Evolutionary conservation across 2,329 filamentous ascomycete genomes (phyloP).

Genomic region (Monosporascus ibericus): DNA sequence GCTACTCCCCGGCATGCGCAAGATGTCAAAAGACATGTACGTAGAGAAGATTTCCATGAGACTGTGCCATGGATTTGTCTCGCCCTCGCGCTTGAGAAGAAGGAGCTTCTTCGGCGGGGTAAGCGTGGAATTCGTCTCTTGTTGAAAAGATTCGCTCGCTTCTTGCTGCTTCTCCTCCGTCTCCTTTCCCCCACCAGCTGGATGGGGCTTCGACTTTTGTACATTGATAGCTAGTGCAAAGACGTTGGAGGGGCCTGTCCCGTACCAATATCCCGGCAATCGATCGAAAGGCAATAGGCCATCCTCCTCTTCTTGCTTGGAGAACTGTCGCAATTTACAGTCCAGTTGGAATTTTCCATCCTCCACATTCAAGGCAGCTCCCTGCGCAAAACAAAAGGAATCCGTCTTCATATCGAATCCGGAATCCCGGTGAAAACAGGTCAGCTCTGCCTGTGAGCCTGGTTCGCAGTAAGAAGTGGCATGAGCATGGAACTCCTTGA

Average conservation of each 20-base stretch:
- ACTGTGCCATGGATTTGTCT: constrained; percentile 27
- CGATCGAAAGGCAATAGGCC: constrained; percentile 2
- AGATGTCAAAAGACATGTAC: constrained; percentile 26
- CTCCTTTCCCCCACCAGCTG: not conserved
- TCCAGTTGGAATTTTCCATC: constrained; percentile 2
- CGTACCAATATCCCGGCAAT: constrained; percentile 8
- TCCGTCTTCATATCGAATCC: constrained; percentile 4
- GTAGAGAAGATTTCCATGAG: constrained; percentile 30
- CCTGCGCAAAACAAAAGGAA: constrained; percentile 6
- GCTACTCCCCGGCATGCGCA: constrained; percentile 20
- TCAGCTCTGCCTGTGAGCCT: not conserved
- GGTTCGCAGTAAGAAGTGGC: constrained; percentile 3
- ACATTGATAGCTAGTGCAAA: constrained; percentile 4
- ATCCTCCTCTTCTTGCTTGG: constrained; percentile 1
- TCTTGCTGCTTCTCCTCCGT: not conserved
- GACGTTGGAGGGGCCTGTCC: constrained; percentile 3
- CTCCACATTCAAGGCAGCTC: constrained; percentile 1
- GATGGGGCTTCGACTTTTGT: not conserved
- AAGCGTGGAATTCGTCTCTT: not conserved
- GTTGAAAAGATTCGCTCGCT: not conserved
- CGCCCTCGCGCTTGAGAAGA: constrained; percentile 29
- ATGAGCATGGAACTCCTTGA: constrained; percentile 4
- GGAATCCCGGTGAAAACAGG: constrained; percentile 6
- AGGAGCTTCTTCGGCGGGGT: constrained; percentile 13
- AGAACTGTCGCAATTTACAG: constrained; percentile 4